These are phyloP conservation scores for Fusarium sp. DNA, from an alignment of 2,329 filamentous ascomycete genomes.

Conservation along the genomic window DNA sequence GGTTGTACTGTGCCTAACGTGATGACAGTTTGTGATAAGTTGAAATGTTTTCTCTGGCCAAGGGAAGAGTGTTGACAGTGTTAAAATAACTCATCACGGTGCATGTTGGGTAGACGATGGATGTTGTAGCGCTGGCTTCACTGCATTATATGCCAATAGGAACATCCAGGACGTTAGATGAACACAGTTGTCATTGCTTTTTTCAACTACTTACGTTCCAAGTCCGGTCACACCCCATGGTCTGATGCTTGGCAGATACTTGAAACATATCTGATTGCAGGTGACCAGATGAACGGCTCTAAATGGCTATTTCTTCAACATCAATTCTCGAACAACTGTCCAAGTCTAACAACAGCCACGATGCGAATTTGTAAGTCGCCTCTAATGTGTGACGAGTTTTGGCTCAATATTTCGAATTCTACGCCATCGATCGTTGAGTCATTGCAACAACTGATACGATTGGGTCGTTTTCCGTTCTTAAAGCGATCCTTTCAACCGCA, in stretches of 20 bases:
- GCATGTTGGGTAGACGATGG: conserved; percentile 8
- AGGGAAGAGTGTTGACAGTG: conserved; percentile 2
- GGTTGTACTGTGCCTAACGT: conserved; percentile 16
- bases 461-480: conserved; percentile 17
- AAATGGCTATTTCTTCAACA: not conserved
- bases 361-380: conserved; percentile 2
- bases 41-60: conserved; percentile 8
- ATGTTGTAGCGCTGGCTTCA: conserved; percentile 12
- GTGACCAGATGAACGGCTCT: not conserved
- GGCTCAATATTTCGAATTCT: conserved; percentile 11
- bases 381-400: conserved; percentile 14
- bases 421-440: conserved; percentile 14
- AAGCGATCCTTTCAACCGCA: conserved; percentile 14
- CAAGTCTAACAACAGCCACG: not conserved
- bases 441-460: conserved; percentile 19
- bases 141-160: conserved; percentile 21
- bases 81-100: conserved; percentile 9
- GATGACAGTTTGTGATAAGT: conserved; percentile 8
- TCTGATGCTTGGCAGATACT: conserved; percentile 5
- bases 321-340: not conserved
- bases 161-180: conserved; percentile 25
- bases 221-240: not conserved
- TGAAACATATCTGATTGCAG: not conserved
- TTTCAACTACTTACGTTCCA: not conserved
- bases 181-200: conserved; percentile 18